These are phyloP conservation scores for Calonectria naviculata DNA, from an alignment of 2,329 filamentous ascomycete species.

Conservation along the genomic window DNA sequence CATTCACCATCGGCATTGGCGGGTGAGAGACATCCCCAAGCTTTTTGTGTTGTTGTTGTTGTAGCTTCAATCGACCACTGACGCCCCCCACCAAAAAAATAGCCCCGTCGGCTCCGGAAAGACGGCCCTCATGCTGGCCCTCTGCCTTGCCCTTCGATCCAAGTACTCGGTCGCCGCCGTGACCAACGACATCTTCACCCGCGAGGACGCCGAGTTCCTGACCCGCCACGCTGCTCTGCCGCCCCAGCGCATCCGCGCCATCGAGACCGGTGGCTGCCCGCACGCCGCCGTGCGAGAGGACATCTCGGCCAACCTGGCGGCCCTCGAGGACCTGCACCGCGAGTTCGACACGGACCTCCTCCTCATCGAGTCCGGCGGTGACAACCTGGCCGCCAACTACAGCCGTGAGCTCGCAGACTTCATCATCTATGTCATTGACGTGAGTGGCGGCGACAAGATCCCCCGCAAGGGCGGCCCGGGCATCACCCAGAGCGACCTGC, in stretches of 20 bases:
- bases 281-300: conserved; percentile 98
- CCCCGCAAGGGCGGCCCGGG: conserved; percentile 95
- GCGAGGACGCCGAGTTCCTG: conserved; percentile 97
- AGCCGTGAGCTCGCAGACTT: conserved; percentile 93
- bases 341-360: conserved; percentile 85
- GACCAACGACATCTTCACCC: conserved; percentile 99
- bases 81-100: conserved; percentile 9
- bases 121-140: conserved; percentile 94
- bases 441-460: conserved; percentile 95
- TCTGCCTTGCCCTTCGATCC: conserved; percentile 85
- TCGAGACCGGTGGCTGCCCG: conserved; percentile 97
- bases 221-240: conserved; percentile 87
- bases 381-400: conserved; percentile 98
- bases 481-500: conserved; percentile 93
- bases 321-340: conserved; percentile 87
- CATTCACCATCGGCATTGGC: conserved; percentile 98
- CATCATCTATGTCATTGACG: conserved; percentile 99
- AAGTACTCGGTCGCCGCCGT: conserved; percentile 91
- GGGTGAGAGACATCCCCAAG: conserved; percentile 72
- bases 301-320: conserved; percentile 92
- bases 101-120: conserved; percentile 98
- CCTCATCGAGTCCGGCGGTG: conserved; percentile 94
- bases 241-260: conserved; percentile 86
- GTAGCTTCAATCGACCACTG: not conserved
- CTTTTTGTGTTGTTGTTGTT: not conserved